These are phyloP conservation scores for Tricholoma sp. DNA, from an alignment of 768 basidiomycete genomes.

Conservation along the genomic window DNA sequence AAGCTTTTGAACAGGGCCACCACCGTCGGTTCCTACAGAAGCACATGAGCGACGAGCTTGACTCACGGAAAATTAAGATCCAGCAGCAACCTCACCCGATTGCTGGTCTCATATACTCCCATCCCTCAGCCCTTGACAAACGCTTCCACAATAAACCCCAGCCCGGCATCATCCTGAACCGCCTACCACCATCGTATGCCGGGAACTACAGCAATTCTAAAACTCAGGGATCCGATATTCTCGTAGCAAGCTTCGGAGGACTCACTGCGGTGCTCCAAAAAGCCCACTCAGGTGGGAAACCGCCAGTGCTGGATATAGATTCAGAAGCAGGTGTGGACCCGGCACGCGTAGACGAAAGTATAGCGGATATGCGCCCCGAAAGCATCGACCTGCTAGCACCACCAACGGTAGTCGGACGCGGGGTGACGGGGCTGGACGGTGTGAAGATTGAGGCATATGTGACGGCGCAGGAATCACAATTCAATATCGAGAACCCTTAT, in stretches of 20 bases:
- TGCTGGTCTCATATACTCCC: conserved; percentile 59
- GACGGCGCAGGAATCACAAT: not conserved
- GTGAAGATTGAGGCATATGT: not conserved
- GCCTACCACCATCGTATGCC: too few relatives aligned
- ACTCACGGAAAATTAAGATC: conserved; percentile 31
- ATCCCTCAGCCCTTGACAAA: conserved; percentile 49
- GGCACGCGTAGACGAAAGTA: conserved; percentile 12
- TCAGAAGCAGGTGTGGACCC: conserved; percentile 25
- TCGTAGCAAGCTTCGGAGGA: conserved; percentile 45
- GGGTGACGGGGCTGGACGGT: not conserved
- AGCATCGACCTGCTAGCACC: not conserved
- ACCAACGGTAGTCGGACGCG: not conserved
- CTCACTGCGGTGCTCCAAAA: conserved; percentile 24
- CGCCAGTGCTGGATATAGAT: conserved; percentile 22
- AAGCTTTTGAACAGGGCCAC: conserved; percentile 11
- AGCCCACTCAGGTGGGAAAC: conserved; percentile 9
- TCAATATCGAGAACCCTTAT: not conserved
- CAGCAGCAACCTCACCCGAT: conserved; percentile 61
- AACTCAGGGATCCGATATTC: too few relatives aligned
- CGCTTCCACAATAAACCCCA: conserved; percentile 44
- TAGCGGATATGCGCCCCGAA: conserved; percentile 28
- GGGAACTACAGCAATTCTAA: too few relatives aligned
- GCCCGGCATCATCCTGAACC: conserved; percentile 54
- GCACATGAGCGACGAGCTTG: conserved; percentile 16
- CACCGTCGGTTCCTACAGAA: conserved; percentile 37